phyloP scores from a whole-genome alignment of 2,329 filamentous ascomycete genomes.

The Trichoderma brevicompactum region DNA sequence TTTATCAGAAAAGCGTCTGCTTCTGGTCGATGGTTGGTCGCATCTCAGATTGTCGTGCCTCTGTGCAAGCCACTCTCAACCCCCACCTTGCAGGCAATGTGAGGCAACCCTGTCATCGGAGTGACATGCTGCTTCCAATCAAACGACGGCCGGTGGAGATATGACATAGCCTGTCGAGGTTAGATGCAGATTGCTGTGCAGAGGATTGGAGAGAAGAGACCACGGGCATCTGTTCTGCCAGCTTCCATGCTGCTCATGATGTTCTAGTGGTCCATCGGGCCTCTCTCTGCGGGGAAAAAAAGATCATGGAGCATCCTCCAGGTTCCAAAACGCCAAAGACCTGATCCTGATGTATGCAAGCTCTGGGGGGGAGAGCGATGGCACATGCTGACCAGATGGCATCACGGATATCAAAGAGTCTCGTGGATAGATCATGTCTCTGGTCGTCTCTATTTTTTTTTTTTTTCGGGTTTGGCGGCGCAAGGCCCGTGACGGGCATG shows the following conservation, averaged over 20 bases:
- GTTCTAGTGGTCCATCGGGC: not conserved
- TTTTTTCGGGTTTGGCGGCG: constrained; percentile 21
- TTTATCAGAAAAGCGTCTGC: constrained; percentile 20
- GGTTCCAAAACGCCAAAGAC: too few relatives aligned
- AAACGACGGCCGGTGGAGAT: constrained; percentile 24
- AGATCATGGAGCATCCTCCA: not conserved
- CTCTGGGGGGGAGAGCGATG: too few relatives aligned
- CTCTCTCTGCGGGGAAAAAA: not conserved
- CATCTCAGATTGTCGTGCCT: constrained; percentile 17
- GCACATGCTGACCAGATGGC: constrained; percentile 17
- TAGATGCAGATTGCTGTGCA: constrained; percentile 25
- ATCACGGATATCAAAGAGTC: constrained; percentile 22
- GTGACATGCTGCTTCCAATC: constrained; percentile 27
- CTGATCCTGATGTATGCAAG: too few relatives aligned
- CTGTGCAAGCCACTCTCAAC: not conserved
- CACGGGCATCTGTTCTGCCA: not conserved
- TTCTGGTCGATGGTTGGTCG: constrained; percentile 25
- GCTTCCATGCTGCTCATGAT: not conserved
- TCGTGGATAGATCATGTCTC: constrained; percentile 27
- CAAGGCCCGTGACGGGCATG: constrained; percentile 30
- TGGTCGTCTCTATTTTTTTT: not conserved
- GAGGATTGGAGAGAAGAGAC: not conserved
- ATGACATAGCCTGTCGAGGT: constrained; percentile 28
- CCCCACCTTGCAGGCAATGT: not conserved
- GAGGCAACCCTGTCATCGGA: constrained; percentile 26